Evolutionary conservation across 257 asterid genomes (phyloP), one percentile per base, ranked within the genome.

Genomic region (Hygrophila difformis): DNA sequence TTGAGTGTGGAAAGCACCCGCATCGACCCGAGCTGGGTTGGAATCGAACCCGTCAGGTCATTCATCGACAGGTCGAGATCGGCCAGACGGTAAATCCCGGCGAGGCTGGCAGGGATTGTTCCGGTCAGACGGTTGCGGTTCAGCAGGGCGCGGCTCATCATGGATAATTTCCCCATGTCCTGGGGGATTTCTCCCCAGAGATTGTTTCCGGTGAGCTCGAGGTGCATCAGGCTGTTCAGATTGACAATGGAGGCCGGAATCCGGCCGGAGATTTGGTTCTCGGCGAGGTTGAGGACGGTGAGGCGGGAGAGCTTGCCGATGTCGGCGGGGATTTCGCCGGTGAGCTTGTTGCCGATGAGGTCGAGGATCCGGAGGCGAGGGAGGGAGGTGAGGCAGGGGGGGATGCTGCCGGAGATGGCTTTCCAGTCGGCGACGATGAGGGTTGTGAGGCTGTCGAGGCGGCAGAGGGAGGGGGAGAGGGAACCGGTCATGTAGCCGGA

Each of bases 401-500:
- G 81, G 20, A 76, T 73, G 6, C 50, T 12, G 0, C 81, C 81
- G 0, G 73, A 46, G 23, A 76, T 69, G 17, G 70, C 84, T 35
- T 76, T 72, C 84, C 84, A 76, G 22, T 76, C 81, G 0, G 81
- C 74, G 2, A 76, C 45, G 0, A 60, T 66, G 5, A 76, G 49
- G 53, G 68, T 57, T 11, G 81, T 59, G 10, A 76, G 77, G 4
- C 78, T 22, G 13, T 23, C 53, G 3, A 76, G 66, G 17, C 58
- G 62, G 33, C 84, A 76, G 18, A 72, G 51, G 12, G 64, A 58
- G 7, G 78, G 73, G 23, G 81, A 72, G 40, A 76, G 66, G 0
- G 56, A 59, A 3, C 81, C 84, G 38, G 73, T 66, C 84, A 76
- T 76, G 69, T 65, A 67, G 23, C 76, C 81, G 24, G 76, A 59